Base-by-base conservation (phyloP, 805 yeast genomes). In the Saccharomyces eubayanus region DNA sequence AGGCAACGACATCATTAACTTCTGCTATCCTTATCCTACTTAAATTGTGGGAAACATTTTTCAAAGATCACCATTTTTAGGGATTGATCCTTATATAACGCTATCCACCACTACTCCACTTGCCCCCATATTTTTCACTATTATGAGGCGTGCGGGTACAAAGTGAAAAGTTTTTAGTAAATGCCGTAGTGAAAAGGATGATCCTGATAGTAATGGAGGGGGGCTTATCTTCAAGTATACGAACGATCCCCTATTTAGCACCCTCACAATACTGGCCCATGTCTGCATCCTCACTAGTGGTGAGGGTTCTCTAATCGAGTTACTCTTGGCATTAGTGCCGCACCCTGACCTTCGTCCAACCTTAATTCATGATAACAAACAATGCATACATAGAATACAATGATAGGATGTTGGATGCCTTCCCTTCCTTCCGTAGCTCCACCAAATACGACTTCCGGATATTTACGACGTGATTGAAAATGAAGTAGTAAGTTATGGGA, bases 1-100 rank as follows among this genome's bases (percentile, higher is more conserved):
- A n/a, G 58, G 60, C 20, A 30, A 28, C 41, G 62, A 57, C 62
- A 59, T 59, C 11, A 20, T 12, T 28, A 20, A 47, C 45, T 27
- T 49, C 62, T 5, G 6, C 11, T 16, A 16, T 16, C 16, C 5
- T 16, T 24, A 2, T 36, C 4, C 12, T 4, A 36, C 9, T 16
- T 12, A 16, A 16, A 6, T 36, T 36, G 11, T 16, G 11, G 43
- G 4, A 16, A 11, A 36, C 10, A 36, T 16, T 16, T 16, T 16
- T 36, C 43, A n/a, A 16, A 8, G 24, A 36, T 10, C 43, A 9
- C 20, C 20, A 36, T 36, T 8, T 36, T 24, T n/a, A 16, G 1
- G 21, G 21, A 36, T 36, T 16, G 24, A 6, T 21, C 43, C 43
- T 12, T 36, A 36, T 36, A 6, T 6, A 16, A 36, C 43, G 10